Base-by-base conservation (phyloP, 2,329 filamentous ascomycete species). In the Aspergillus thermomutatus region DNA sequence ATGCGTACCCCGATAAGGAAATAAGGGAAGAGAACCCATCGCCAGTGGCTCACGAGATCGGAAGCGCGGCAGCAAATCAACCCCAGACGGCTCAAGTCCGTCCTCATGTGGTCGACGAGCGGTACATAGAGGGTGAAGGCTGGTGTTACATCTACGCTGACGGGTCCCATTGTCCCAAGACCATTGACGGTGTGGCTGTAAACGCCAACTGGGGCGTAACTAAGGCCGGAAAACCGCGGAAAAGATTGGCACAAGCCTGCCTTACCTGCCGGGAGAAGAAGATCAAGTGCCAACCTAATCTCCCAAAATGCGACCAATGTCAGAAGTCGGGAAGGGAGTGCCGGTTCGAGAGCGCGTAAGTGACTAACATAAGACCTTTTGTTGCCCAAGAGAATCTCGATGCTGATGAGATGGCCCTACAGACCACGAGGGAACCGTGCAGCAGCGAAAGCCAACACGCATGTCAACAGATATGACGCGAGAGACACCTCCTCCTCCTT, bases 251-350 rank as follows among this genome's bases (percentile, higher is more conserved):
- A 25, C 92, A 96, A 71, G 91, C 91, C n/a, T 97, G 92, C 70
- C 82, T 96, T 57, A 94, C 91, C 11, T 97, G 92, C 72, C 85
- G 92, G 51, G 92, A 96, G 77, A 97, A 96, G 85, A 97, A 96
- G 81, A 96, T 97, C 77, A 96, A 96, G 74, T 97, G 92, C 69
- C 91, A 96, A 63, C 92, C 92, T 1, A 91, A 92, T 65, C 88
- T 86, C 62, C 90, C 90, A 41, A 91, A 91, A 64, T 97, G 92
- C 66, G 84, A 92, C 53, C 92, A 96, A 75, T 97, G 92, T 72
- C 89, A 94, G 71, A 96, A 96, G 77, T 93, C 93, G 69, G 91
- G 92, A 55, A 84, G 91, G 49, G 81, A 88, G 19, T 96, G 92
- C 83, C 88, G 88, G 74, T 92, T 91, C 69, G 90, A 91, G 75